Base-by-base conservation (phyloP, 345 rosid species). In the Turnera subulata region DNA sequence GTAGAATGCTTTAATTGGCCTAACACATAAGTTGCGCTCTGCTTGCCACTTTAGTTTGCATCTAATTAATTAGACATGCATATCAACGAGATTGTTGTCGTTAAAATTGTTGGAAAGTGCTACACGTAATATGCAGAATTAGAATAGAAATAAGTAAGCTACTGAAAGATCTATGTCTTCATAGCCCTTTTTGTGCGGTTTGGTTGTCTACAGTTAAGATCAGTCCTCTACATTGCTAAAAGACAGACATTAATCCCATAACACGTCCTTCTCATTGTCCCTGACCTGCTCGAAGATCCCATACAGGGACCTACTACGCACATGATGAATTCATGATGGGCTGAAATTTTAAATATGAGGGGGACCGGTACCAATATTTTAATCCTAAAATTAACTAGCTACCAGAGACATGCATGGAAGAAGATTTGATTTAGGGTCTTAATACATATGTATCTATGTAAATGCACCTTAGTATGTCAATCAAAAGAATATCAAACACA, bases 261-360 rank as follows among this genome's bases (percentile, higher is more conserved):
- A 16, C 22, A 15, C 49, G 56, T 38, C 58, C 21, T 47, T 53
- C 20, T 47, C 25, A 11, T 15, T 58, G 65, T 60, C 66, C 58
- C 60, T 25, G 63, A 26, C 37, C 57, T 23, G 40, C 46, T 46
- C 35, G 29, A 29, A 65, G 14, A 46, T 50, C n/a, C 61, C 51
- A n/a, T 38, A 14, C 17, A 11, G 21, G 59, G 60, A 11, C 62
- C 56, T 5, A 55, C 35, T 29, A 29, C 68, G 39, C 58, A 72
- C 64, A 53, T 53, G 66, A 7, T 54, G 53, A 54, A 63, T 53
- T 63, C 18, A 48, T 38, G 35, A 62, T 55, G 48, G 56, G 59
- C 60, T 38, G 45, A 51, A 47, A 47, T 46, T 33, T 43, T 43
- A 11, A 64, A 67, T 46, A 48, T 38, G 50, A n/a, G 35, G 24